A percentile compares a stretch with the other conserved stretches of the same genome.
Conservation (phyloP, 257 asterid genomes). For the Galeopsis tetrahit region DNA sequence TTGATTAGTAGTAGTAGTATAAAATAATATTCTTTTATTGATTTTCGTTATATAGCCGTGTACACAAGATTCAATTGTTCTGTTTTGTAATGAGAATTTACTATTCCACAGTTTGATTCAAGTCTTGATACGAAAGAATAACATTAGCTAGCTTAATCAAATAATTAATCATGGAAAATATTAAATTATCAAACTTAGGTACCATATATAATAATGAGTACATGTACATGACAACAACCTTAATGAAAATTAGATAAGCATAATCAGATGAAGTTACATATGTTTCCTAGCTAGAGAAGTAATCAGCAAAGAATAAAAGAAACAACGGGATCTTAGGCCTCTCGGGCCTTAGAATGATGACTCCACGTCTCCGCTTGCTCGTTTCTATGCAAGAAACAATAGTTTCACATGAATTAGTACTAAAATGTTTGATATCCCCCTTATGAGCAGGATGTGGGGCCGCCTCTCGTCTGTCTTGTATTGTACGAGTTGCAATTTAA, state of each 20-base stretch:
- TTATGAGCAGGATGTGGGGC: conserved; percentile 43
- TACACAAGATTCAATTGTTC: background rate
- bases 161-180: background rate
- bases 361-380: conserved; percentile 10
- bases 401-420: background rate
- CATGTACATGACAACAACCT: background rate
- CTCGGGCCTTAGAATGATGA: background rate
- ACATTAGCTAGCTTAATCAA: conserved; percentile 9
- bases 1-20: background rate
- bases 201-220: background rate
- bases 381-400: background rate
- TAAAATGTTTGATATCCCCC: conserved; percentile 33
- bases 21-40: background rate
- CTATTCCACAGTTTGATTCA: background rate
- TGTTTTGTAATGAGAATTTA: conserved; percentile 11
- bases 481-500: conserved; percentile 64
- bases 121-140: conserved; percentile 10
- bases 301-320: conserved; percentile 34
- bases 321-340: conserved; percentile 16
- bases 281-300: conserved; percentile 17
- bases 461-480: conserved; percentile 67
- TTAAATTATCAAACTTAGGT: background rate
- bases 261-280: conserved; percentile 7
- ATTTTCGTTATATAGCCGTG: background rate
- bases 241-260: conserved; percentile 18